A percentile compares a stretch with the other conserved stretches of the same genome.
Evolutionary conservation across 139 green algal species (phyloP).

Genomic region (Picochlorum sp.): DNA sequence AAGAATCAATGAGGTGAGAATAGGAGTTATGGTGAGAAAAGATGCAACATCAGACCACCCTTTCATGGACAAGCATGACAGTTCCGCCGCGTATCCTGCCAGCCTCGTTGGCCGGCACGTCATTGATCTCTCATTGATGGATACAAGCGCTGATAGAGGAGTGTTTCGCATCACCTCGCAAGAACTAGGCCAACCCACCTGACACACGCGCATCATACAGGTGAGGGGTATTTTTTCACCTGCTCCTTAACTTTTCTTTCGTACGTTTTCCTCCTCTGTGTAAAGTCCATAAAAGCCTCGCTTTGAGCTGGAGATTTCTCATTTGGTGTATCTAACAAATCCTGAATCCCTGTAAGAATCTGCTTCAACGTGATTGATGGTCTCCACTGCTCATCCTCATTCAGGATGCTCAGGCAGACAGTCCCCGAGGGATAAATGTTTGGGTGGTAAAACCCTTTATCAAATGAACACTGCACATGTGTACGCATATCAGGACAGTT

Average conservation of each 20-base stretch:
- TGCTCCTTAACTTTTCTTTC: slow-evolving; percentile 57
- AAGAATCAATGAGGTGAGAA: slow-evolving; percentile 25
- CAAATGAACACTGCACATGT: not conserved
- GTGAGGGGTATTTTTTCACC: slow-evolving; percentile 61
- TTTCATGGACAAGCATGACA: not conserved
- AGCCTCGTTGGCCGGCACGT: slow-evolving; percentile 4
- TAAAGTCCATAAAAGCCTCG: slow-evolving; percentile 67
- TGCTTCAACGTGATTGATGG: slow-evolving; percentile 96
- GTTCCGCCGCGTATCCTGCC: slow-evolving; percentile 5
- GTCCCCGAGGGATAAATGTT: slow-evolving; percentile 93
- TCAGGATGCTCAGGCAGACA: slow-evolving; percentile 95
- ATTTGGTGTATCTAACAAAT: slow-evolving; percentile 91
- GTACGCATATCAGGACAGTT: not conserved
- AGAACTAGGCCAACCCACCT: too few relatives aligned
- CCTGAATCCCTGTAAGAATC: slow-evolving; percentile 92
- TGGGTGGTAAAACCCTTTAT: slow-evolving; percentile 81
- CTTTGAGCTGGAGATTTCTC: slow-evolving; percentile 72
- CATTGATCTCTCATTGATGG: not conserved
- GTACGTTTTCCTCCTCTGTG: slow-evolving; percentile 60
- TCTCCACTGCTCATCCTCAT: slow-evolving; percentile 91
- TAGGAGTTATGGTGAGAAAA: slow-evolving; percentile 15
- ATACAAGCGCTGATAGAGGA: too few relatives aligned
- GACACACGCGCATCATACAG: slow-evolving; percentile 13
- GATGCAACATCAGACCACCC: slow-evolving; percentile 10
- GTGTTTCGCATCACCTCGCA: too few relatives aligned